Percentiles rank a stretch among this genome's conserved stretches.
Evolutionary conservation across 305 asterid genomes (phyloP).

Genomic region (Salvia sclarea): DNA sequence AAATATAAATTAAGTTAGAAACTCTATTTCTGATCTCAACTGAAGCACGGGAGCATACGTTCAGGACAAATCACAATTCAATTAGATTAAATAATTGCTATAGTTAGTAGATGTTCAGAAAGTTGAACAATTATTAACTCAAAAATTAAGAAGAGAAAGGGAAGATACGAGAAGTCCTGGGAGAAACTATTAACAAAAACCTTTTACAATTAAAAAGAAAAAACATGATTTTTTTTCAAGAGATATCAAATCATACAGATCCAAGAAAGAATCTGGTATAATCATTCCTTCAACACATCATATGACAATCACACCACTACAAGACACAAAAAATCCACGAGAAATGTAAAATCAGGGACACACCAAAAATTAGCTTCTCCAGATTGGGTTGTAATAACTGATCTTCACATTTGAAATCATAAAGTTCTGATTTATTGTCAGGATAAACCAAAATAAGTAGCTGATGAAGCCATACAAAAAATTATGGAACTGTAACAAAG

Average conservation of each 20-base stretch:
- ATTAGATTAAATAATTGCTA: not conserved
- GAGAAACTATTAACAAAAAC: too few species aligned
- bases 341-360: not conserved
- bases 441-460: not conserved
- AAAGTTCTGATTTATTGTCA: not conserved
- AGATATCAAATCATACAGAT: not conserved
- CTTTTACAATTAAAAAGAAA: too few species aligned
- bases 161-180: not conserved
- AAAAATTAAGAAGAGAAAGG: not conserved
- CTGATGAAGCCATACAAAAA: not conserved
- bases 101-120: too few species aligned
- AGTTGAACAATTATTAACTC: not conserved
- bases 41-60: not conserved
- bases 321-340: not conserved
- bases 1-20: too few species aligned
- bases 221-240: not conserved
- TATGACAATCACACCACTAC: too few species aligned
- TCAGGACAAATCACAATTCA: not conserved
- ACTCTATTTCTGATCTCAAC: not conserved
- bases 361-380: constrained; percentile 9
- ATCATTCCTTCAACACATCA: not conserved
- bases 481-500: not conserved
- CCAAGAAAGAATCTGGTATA: not conserved
- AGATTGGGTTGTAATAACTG: not conserved
- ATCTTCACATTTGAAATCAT: constrained; percentile 1